Evolutionary conservation across 257 asterid genomes (phyloP).

Genomic region (Dorcoceras hygrometricum): DNA sequence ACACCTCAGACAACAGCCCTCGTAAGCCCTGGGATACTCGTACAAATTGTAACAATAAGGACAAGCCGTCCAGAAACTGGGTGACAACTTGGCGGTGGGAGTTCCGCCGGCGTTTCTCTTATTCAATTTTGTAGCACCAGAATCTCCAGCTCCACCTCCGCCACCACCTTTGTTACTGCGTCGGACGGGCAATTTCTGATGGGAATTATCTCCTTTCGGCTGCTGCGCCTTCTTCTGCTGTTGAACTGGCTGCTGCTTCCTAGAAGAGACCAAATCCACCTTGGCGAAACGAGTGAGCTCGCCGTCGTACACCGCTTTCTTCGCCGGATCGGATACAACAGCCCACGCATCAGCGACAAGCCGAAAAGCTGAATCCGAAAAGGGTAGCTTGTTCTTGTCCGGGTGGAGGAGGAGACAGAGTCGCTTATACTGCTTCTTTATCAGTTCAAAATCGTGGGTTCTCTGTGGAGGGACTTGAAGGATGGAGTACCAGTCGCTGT

Average conservation of each 20-base stretch:
- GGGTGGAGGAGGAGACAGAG: slow-evolving; percentile 92
- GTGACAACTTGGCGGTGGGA: slow-evolving; percentile 4
- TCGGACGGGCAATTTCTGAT: slow-evolving; percentile 66
- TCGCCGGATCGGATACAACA: slow-evolving; percentile 61
- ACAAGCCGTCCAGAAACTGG: slow-evolving; percentile 76
- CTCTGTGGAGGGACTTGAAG: slow-evolving; percentile 59
- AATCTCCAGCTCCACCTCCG: slow-evolving; percentile 23
- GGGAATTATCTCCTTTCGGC: slow-evolving; percentile 21
- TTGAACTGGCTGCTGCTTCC: slow-evolving; percentile 26
- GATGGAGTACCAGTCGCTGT: slow-evolving; percentile 74
- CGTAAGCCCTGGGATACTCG: slow-evolving; percentile 63
- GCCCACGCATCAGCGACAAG: slow-evolving; percentile 92
- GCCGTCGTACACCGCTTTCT: slow-evolving; percentile 49
- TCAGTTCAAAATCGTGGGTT: slow-evolving; percentile 56
- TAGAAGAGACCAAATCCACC: slow-evolving; percentile 51
- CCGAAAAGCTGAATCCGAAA: slow-evolving; percentile 79
- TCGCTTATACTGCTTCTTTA: slow-evolving; percentile 84
- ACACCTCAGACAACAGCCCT: slow-evolving; percentile 76
- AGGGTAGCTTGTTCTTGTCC: slow-evolving; percentile 79
- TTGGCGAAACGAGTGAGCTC: slow-evolving; percentile 47
- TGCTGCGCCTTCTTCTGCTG: slow-evolving; percentile 21
- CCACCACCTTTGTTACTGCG: slow-evolving; percentile 39
- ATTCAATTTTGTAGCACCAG: slow-evolving; percentile 20
- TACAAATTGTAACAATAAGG: slow-evolving; percentile 84
- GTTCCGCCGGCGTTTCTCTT: slow-evolving; percentile 17